phyloP scores from a whole-genome alignment of 2,329 filamentous ascomycete genomes.

The Aspergillus intermedius region DNA sequence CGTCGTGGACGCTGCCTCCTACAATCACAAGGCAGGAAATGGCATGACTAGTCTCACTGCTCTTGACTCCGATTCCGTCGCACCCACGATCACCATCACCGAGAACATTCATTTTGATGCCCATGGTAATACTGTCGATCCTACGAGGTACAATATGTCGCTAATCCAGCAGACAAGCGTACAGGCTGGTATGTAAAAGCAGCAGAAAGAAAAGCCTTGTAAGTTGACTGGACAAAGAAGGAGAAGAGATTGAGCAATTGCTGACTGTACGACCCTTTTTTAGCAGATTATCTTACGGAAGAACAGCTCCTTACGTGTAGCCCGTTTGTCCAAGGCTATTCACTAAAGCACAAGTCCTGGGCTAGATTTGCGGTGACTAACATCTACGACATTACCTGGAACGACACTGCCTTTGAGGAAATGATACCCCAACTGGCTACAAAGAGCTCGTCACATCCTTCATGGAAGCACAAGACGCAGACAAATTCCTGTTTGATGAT shows the following conservation, averaged over 20 bases:
- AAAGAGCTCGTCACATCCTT: background rate
- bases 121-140: too few species aligned
- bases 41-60: background rate
- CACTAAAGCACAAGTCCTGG: background rate
- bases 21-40: background rate
- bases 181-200: too few species aligned
- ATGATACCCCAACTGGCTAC: background rate
- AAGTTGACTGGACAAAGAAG: too few species aligned
- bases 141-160: too few species aligned
- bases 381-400: background rate
- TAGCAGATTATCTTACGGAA: background rate
- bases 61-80: background rate
- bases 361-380: background rate
- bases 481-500: conserved; percentile 19
- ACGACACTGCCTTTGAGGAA: background rate
- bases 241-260: too few species aligned
- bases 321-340: background rate
- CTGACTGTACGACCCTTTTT: too few species aligned
- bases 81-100: background rate
- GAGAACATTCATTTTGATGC: background rate
- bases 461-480: background rate
- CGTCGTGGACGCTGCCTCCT: background rate
- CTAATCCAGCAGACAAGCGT: too few species aligned
- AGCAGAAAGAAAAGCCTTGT: too few species aligned
- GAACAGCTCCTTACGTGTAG: background rate